These are phyloP conservation scores for Debaryomyces prosopidis DNA, from an alignment of 805 yeast species.

Conservation along the genomic window DNA sequence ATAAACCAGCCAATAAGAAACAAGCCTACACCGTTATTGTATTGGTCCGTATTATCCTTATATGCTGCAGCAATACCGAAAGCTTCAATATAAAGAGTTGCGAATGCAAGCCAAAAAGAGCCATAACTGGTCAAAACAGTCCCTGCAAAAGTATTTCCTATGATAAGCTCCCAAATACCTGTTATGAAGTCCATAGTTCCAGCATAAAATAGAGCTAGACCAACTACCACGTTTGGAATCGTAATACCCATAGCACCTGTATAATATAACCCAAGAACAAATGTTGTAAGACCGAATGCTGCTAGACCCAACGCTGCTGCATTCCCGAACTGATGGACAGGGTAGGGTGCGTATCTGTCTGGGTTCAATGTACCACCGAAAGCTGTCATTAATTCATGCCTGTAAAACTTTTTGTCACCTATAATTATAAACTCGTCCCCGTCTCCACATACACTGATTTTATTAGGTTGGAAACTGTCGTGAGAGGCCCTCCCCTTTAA, in stretches of 20 bases:
- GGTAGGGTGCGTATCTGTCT: conserved; percentile 44
- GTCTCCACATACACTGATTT: conserved; percentile 20
- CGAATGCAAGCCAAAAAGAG: conserved; percentile 54
- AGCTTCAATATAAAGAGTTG: conserved; percentile 51
- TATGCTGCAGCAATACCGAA: conserved; percentile 56
- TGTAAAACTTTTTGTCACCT: conserved; percentile 44
- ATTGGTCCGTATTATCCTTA: conserved; percentile 38
- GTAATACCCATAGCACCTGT: conserved; percentile 48
- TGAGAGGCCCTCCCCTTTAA: background rate
- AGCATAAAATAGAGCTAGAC: conserved; percentile 50
- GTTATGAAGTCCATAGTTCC: conserved; percentile 51
- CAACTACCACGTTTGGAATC: conserved; percentile 43
- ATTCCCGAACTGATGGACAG: conserved; percentile 49
- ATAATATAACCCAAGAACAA: conserved; percentile 47
- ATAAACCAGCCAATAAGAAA: conserved; percentile 64
- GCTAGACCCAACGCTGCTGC: conserved; percentile 58
- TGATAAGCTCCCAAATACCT: conserved; percentile 51
- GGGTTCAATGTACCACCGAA: conserved; percentile 62
- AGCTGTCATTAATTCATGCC: conserved; percentile 59
- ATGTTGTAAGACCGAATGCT: conserved; percentile 48
- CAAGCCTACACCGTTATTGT: conserved; percentile 55
- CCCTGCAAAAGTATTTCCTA: conserved; percentile 58
- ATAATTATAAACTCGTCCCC: conserved; percentile 44
- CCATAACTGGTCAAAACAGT: conserved; percentile 55
- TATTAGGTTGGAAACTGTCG: background rate